Evolutionary conservation across 129 eudicot species (phyloP).

Genomic region (Sambucus nigra): DNA sequence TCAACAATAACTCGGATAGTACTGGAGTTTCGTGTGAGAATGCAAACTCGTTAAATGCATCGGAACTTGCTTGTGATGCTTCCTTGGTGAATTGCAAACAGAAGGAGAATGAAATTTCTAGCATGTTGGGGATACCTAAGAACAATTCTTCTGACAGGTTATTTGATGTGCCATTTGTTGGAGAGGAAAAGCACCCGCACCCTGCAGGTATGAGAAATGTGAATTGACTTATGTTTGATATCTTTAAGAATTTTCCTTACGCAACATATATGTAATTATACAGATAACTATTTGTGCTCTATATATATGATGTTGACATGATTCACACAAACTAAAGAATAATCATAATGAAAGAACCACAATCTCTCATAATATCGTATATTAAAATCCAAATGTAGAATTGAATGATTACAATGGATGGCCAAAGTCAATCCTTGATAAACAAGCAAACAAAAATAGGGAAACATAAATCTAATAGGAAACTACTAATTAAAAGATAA

Average conservation of each 20-base stretch:
- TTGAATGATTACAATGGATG: no score
- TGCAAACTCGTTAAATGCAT: constrained; percentile 15
- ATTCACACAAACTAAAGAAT: no score
- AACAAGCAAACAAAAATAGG: no score
- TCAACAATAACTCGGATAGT: constrained; percentile 36
- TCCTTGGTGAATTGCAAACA: constrained; percentile 19
- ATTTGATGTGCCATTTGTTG: constrained; percentile 58
- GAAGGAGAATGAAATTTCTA: constrained; percentile 43
- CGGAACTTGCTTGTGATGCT: constrained; percentile 23
- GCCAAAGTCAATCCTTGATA: no score
- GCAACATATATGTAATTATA: no score
- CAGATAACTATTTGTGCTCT: no score
- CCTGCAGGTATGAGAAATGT: constrained; percentile 31
- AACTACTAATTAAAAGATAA: no score
- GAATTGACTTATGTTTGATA: not conserved
- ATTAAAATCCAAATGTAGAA: no score
- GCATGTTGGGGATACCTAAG: constrained; percentile 28
- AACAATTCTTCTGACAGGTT: constrained; percentile 34
- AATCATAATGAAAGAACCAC: no score
- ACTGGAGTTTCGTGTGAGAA: constrained; percentile 26
- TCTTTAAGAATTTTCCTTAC: not conserved
- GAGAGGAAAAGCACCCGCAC: constrained; percentile 31
- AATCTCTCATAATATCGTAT: no score
- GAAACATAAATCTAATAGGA: no score
- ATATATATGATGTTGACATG: no score